Percentiles rank a stretch among this genome's conserved stretches.
These are phyloP conservation scores for Suhomyces kilbournensis DNA, from an alignment of 805 yeast species.

Conservation along the genomic window DNA sequence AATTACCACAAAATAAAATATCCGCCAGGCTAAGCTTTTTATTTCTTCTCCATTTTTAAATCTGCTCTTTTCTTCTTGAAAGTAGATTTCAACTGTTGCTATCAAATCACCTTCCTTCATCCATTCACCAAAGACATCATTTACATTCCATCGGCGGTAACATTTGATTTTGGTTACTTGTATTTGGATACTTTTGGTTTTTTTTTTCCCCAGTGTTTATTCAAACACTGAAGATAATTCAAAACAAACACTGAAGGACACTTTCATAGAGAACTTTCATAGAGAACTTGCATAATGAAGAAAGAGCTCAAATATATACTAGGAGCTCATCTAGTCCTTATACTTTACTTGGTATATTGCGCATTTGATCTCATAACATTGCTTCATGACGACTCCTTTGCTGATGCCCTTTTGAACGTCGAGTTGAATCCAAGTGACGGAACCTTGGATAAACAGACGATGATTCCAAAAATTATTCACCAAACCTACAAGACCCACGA, in stretches of 20 bases:
- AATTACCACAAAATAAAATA: background rate
- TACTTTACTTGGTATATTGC: conserved; percentile 55
- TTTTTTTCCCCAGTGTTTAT: background rate
- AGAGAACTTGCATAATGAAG: conserved; percentile 48
- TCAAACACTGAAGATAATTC: background rate
- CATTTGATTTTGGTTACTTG: too few relatives aligned
- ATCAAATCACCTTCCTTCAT: background rate
- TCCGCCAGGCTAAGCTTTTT: background rate
- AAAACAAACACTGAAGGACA: too few relatives aligned
- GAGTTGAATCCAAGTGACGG: conserved; percentile 59
- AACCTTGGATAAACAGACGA: conserved; percentile 43
- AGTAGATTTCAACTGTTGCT: background rate
- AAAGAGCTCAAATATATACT: conserved; percentile 62
- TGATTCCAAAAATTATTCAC: conserved; percentile 88
- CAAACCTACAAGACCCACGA: conserved; percentile 83
- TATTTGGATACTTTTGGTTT: too few relatives aligned
- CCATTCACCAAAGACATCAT: too few relatives aligned
- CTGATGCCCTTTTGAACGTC: conserved; percentile 58
- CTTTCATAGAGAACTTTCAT: too few relatives aligned
- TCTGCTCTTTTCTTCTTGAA: background rate
- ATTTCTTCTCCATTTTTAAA: background rate
- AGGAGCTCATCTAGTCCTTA: conserved; percentile 55
- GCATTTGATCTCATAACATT: conserved; percentile 71
- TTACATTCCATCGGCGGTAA: too few relatives aligned
- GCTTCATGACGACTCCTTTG: conserved; percentile 66